phyloP scores from a whole-genome alignment of 2,329 filamentous ascomycete genomes.

The Beauveria scarabaeidicola region DNA sequence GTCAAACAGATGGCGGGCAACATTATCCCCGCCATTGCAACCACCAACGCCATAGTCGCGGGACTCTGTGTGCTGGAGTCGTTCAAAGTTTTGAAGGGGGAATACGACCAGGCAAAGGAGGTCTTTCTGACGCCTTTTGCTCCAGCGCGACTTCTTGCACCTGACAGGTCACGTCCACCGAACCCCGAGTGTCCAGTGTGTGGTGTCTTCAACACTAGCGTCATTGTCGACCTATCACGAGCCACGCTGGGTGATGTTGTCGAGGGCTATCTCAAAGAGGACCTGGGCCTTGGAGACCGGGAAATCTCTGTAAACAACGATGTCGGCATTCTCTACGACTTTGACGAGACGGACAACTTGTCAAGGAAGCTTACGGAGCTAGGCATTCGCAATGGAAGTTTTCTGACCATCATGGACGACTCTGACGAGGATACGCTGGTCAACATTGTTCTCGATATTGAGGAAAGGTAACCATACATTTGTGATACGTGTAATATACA shows the following conservation, averaged over 20 bases:
- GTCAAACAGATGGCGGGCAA: conserved; percentile 99
- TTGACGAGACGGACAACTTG: conserved; percentile 81
- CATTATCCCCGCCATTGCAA: conserved; percentile 97
- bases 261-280: conserved; percentile 58
- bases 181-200: conserved; percentile 82
- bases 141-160: conserved; percentile 47
- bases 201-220: conserved; percentile 58
- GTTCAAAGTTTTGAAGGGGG: conserved; percentile 75
- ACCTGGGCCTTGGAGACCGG: conserved; percentile 67
- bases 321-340: conserved; percentile 74
- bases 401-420: conserved; percentile 78
- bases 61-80: conserved; percentile 86
- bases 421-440: conserved; percentile 67
- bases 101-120: conserved; percentile 67
- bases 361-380: conserved; percentile 70
- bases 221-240: conserved; percentile 58
- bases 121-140: conserved; percentile 71
- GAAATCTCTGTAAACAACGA: conserved; percentile 74
- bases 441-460: conserved; percentile 67
- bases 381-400: conserved; percentile 64
- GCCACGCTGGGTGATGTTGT: conserved; percentile 76
- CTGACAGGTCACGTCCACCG: conserved; percentile 51
- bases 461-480: conserved; percentile 44
- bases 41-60: conserved; percentile 93
- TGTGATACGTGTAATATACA: neutral